Conservation (phyloP, 2,329 filamentous ascomycete species). For the Colletotrichum eremochloae region DNA sequence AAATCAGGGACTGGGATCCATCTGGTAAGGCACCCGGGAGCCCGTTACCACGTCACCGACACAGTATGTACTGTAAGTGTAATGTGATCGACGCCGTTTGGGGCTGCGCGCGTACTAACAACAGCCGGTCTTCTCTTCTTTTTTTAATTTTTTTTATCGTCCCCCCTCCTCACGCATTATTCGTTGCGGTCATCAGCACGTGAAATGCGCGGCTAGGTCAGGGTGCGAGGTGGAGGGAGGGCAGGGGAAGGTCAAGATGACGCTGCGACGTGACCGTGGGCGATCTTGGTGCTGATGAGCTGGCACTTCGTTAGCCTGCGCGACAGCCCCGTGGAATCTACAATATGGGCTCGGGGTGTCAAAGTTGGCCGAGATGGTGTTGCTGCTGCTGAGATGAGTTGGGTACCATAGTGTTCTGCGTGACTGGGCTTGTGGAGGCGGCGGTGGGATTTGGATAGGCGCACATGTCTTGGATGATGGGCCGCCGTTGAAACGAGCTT, state of each 20-base stretch:
- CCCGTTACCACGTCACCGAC: slow-evolving; percentile 24
- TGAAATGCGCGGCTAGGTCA: not conserved
- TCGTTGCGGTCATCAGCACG: too few relatives aligned
- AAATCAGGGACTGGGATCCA: slow-evolving; percentile 9
- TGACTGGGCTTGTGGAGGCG: not conserved
- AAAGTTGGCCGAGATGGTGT: not conserved
- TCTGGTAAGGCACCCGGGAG: not conserved
- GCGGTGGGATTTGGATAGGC: not conserved
- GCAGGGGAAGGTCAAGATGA: not conserved
- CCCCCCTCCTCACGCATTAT: not conserved
- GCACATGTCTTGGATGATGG: not conserved
- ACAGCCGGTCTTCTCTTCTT: too few relatives aligned
- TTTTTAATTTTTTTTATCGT: too few relatives aligned
- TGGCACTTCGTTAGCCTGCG: not conserved
- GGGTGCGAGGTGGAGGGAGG: not conserved
- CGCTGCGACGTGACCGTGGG: slow-evolving; percentile 6
- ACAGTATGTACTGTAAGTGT: not conserved
- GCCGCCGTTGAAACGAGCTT: not conserved
- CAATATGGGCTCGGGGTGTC: not conserved
- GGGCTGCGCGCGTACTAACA: too few relatives aligned
- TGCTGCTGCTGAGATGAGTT: not conserved
- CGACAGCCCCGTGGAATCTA: not conserved
- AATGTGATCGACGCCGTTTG: not conserved
- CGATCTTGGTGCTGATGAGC: slow-evolving; percentile 18
- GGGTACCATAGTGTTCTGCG: not conserved